Evolutionary conservation across 768 basidiomycete species (phyloP).

Genomic region (Tephrocybe sp.): DNA sequence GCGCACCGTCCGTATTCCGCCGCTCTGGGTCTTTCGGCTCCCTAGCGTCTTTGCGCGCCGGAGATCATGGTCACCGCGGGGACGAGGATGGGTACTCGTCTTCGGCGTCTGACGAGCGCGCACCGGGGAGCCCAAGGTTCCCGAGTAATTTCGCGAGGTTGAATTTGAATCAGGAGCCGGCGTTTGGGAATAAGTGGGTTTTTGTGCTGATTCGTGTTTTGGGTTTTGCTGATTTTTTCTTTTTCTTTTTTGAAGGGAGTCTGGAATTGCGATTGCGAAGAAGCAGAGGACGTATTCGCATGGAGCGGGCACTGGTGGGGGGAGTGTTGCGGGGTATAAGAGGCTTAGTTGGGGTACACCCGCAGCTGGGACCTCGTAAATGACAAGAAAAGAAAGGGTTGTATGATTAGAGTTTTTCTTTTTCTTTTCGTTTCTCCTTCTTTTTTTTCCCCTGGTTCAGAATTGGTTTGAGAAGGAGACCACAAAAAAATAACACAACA

Average conservation of each 20-base stretch:
- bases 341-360: constrained; percentile 21
- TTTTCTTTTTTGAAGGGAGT: constrained; percentile 18
- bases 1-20: constrained; percentile 24
- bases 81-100: constrained; percentile 39
- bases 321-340: constrained; percentile 13
- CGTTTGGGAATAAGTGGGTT: constrained; percentile 32
- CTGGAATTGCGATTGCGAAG: constrained; percentile 14
- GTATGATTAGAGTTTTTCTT: too few relatives aligned
- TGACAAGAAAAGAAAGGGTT: too few relatives aligned
- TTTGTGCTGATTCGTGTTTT: neutral
- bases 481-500: too few relatives aligned
- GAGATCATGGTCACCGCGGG: constrained; percentile 12
- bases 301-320: constrained; percentile 19
- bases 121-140: constrained; percentile 77
- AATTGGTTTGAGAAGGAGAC: too few relatives aligned
- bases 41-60: constrained; percentile 26
- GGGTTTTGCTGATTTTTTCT: neutral
- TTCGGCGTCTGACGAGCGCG: constrained; percentile 36
- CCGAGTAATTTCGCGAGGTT: constrained; percentile 77
- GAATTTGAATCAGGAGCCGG: constrained; percentile 52
- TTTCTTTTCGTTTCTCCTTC: too few relatives aligned
- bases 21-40: constrained; percentile 31
- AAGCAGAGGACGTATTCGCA: constrained; percentile 23
- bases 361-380: too few relatives aligned
- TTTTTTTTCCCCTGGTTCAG: too few relatives aligned